Evolutionary conservation across 208 protist species (phyloP).

Genomic region (Herpetomonas samuelpessoai): DNA sequence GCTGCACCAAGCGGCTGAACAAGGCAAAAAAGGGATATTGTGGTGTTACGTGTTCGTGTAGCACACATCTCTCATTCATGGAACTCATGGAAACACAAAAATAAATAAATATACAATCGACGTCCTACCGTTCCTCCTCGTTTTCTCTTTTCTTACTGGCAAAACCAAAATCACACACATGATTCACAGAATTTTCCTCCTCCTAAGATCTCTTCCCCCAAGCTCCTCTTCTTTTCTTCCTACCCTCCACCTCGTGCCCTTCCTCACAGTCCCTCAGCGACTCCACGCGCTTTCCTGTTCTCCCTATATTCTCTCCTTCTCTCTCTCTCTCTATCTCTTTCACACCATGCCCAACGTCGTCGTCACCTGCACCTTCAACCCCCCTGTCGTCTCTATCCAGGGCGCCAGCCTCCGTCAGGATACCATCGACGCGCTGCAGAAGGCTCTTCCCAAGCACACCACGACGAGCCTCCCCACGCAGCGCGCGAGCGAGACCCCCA

Average conservation of each 20-base stretch:
- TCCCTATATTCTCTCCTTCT: too few species aligned
- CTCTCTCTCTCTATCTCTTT: neutral
- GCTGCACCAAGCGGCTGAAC: too few species aligned
- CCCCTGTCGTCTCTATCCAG: constrained; percentile 58
- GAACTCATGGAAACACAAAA: too few species aligned
- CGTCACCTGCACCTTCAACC: constrained; percentile 82
- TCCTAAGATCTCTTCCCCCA: neutral
- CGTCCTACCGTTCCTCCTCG: too few species aligned
- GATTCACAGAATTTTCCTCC: constrained; percentile 5
- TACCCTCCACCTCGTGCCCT: neutral
- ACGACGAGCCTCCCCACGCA: constrained; percentile 49
- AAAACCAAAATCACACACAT: neutral
- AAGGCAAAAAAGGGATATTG: too few species aligned
- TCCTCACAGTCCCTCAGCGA: neutral
- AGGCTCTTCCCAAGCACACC: constrained; percentile 55
- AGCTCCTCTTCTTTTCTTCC: constrained; percentile 3
- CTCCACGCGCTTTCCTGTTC: too few species aligned
- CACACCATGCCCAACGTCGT: constrained; percentile 77
- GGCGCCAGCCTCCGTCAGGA: constrained; percentile 75
- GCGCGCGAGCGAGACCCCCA: constrained; percentile 32
- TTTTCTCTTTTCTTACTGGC: neutral
- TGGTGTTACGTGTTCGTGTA: too few species aligned
- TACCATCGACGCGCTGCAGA: constrained; percentile 71
- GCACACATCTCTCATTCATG: too few species aligned
- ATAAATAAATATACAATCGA: too few species aligned